Evolutionary conservation across 2,329 filamentous ascomycete genomes (phyloP), one percentile per base, ranked within the genome.

Genomic region (Chaetomium sp.): DNA sequence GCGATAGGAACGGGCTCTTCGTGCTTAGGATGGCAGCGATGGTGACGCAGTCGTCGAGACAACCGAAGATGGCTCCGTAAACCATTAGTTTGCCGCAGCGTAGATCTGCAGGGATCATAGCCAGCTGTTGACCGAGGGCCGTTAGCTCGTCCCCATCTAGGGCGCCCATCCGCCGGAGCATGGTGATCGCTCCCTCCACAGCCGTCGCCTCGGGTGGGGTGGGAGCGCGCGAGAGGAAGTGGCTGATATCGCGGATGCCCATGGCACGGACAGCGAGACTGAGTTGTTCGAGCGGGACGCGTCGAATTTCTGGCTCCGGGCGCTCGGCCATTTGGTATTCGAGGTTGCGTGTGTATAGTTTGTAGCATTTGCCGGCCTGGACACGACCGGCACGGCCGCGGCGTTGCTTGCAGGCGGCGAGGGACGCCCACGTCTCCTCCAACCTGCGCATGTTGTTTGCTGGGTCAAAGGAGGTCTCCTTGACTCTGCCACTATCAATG

Each of bases 201-300:
- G 95, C 94, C 2, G 90, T 82, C 31, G 86, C 90, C 66, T 92
- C 92, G 0, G 95, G 95, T 0, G 95, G 95, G 1, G 94, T 97
- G 9, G 97, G 87, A 0, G 94, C 95, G 56, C 91, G 89, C 1
- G 88, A 88, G 12, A 99, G 83, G 78, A 99, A 99, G 2, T 79
- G 81, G 5, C 87, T 85, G 1, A 98, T 91, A 70, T 97, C 90
- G 59, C 85, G 83, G 63, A 96, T 90, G 1, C 93, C 94, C 93
- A 98, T 98, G 21, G 94, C 93, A 68, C 95, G 91, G 51, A 99
- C 95, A 0, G 93, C 96, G 4, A 99, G 82, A 75, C 94, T 98
- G 29, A 98, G 85, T 73, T 98, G 94, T 76, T 99, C 95, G 1
- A 99, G 81, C 1, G 95, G 93, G 1, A 98, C 94, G 66, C 95